Percentiles rank a stretch among this genome's conserved stretches.
phyloP scores from a whole-genome alignment of 805 yeast genomes.

The Kregervanrija pseudodelftensis region DNA sequence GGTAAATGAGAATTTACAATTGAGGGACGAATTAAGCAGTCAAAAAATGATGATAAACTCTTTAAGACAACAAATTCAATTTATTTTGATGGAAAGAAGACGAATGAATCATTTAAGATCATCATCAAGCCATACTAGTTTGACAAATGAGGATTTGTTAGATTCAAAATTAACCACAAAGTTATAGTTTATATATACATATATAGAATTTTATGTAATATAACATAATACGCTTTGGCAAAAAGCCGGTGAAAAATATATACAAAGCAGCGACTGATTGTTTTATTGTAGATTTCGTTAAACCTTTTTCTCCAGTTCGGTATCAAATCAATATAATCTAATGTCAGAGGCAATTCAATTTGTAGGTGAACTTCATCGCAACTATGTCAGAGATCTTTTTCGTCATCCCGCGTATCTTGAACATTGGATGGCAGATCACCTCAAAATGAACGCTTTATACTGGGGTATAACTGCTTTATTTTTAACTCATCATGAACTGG shows the following conservation, averaged over 20 bases:
- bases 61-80: constrained; percentile 45
- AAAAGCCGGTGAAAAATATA: too few relatives aligned
- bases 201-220: too few relatives aligned
- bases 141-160: constrained; percentile 12
- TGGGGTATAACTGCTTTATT: constrained; percentile 88
- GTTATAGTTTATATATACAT: constrained; percentile 4
- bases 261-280: too few relatives aligned
- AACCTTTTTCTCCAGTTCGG: too few relatives aligned
- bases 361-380: constrained; percentile 37
- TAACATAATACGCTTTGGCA: too few relatives aligned
- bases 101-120: constrained; percentile 11
- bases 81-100: constrained; percentile 36
- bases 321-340: neutral
- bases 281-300: too few relatives aligned
- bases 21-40: constrained; percentile 40
- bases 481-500: constrained; percentile 46
- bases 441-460: constrained; percentile 84
- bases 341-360: neutral
- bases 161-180: constrained; percentile 12
- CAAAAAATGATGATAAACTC: constrained; percentile 39
- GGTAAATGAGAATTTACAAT: constrained; percentile 21
- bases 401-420: constrained; percentile 52
- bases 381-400: constrained; percentile 49
- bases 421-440: constrained; percentile 86
- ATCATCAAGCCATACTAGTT: neutral